These are phyloP conservation scores for Fraxinus dipetala DNA, from an alignment of 305 asterid genomes.

Conservation along the genomic window DNA sequence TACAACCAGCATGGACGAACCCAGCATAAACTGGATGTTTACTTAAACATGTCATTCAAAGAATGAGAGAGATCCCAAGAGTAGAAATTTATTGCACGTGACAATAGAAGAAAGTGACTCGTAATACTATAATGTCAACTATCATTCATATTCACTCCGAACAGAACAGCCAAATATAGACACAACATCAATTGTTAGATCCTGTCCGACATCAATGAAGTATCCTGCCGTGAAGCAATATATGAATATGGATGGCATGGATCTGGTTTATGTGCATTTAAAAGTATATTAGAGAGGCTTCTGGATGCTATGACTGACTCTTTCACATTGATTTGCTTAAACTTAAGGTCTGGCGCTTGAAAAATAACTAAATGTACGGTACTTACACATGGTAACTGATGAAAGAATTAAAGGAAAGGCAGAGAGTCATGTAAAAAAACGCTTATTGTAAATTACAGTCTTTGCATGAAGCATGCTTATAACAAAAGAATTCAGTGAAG, in stretches of 20 bases:
- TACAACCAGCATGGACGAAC: background rate
- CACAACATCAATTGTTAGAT: background rate
- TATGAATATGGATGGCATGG: background rate
- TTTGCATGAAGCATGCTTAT: background rate
- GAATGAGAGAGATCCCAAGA: background rate
- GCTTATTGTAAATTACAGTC: background rate
- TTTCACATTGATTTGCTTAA: background rate
- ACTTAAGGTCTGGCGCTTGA: background rate
- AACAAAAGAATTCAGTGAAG: slow-evolving; percentile 12
- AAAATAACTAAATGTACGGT: background rate
- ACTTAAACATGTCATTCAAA: background rate
- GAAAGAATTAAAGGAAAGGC: background rate
- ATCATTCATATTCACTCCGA: background rate
- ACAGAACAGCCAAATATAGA: background rate
- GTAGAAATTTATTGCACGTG: background rate
- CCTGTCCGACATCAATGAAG: background rate
- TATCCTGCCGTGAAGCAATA: background rate
- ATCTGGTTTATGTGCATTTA: background rate
- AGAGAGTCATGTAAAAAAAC: background rate
- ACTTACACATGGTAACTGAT: background rate
- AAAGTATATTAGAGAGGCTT: background rate
- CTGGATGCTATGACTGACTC: background rate
- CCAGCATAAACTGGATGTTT: slow-evolving; percentile 9
- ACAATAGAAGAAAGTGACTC: background rate
- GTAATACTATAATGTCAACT: background rate